Base-by-base conservation (phyloP, 768 basidiomycete species). In the Cubamyces lactineus region DNA sequence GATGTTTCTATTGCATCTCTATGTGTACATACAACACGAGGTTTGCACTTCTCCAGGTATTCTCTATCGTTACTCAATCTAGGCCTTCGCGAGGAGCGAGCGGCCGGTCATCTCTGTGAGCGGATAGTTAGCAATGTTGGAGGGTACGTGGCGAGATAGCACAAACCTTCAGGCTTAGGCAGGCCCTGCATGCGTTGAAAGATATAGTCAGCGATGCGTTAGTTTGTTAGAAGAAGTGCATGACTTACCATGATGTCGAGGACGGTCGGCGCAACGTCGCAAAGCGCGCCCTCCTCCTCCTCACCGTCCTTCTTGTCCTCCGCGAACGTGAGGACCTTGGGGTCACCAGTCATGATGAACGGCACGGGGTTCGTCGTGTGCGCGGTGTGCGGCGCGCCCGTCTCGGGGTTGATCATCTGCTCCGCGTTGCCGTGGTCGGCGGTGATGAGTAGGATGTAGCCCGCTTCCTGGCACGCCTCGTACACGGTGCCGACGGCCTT, bases 371-470 rank as follows among this genome's bases (percentile, higher is more conserved):
- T 96, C 59, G 89, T 92, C 41, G 91, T 92, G 71, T 94, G 91
- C n/a, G 92, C 91, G 11, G 94, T 97, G 74, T 95, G 92, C 16
- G 95, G 94, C 45, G 84, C 87, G 40, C 91, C 91, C 0, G 92
- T 95, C 66, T 87, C 83, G 2, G 81, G 80, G 74, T 96, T 91
- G 63, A 86, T 77, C 94, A 96, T 96, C 78, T 95, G 91, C 75
- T 96, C 94, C 43, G 94, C 95, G 72, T 98, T 98, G 3, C 95
- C 95, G 73, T 97, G 95, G 73, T 97, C 96, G 13, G 95, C 88
- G 2, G 96, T 96, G 73, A 98, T 80, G 65, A 92, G 78, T 30
- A 98, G 80, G 42, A 95, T 83, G 74, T 96, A 97, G 45, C 93
- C 94, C 9, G 91, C 87, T 66, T 88, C 82, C 69, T 93, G 78